phyloP scores from a whole-genome alignment of 192 early-diverging fungal species.

The Umbelopsis sp. region DNA sequence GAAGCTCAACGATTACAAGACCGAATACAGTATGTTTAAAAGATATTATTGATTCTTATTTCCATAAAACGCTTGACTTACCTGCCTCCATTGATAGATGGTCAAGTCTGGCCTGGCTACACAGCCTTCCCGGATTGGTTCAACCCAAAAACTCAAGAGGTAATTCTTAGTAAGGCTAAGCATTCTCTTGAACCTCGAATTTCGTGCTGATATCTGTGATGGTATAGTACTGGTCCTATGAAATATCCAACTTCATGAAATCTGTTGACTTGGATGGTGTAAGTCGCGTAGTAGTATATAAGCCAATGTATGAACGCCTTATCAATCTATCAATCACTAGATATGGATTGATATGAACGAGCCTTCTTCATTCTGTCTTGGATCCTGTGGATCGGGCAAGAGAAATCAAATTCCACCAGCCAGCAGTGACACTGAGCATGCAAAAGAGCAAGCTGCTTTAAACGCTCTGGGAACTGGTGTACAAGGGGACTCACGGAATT shows the following conservation, averaged over 20 bases:
- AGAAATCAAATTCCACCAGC: constrained; percentile 23
- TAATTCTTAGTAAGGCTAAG: constrained; percentile 47
- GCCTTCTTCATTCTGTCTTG: constrained; percentile 64
- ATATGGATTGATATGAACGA: constrained; percentile 81
- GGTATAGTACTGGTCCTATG: neutral
- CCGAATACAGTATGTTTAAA: neutral
- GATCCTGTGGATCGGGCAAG: constrained; percentile 49
- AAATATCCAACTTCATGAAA: constrained; percentile 15
- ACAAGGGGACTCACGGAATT: neutral
- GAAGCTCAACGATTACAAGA: constrained; percentile 41
- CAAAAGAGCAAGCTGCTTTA: constrained; percentile 17
- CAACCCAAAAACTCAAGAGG: constrained; percentile 41
- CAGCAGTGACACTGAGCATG: constrained; percentile 39
- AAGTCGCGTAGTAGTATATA: neutral
- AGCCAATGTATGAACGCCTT: neutral
- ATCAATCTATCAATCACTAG: neutral
- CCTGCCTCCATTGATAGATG: neutral
- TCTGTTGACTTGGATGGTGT: neutral
- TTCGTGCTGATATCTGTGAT: constrained; percentile 45
- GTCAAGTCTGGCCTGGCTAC: constrained; percentile 65
- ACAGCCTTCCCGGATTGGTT: constrained; percentile 65
- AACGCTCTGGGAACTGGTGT: constrained; percentile 8
- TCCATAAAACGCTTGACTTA: too few species aligned
- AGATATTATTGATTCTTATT: too few species aligned
- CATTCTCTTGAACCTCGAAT: neutral